Evolutionary conservation across 768 basidiomycete genomes (phyloP).

Genomic region (Russula ochroleuca): DNA sequence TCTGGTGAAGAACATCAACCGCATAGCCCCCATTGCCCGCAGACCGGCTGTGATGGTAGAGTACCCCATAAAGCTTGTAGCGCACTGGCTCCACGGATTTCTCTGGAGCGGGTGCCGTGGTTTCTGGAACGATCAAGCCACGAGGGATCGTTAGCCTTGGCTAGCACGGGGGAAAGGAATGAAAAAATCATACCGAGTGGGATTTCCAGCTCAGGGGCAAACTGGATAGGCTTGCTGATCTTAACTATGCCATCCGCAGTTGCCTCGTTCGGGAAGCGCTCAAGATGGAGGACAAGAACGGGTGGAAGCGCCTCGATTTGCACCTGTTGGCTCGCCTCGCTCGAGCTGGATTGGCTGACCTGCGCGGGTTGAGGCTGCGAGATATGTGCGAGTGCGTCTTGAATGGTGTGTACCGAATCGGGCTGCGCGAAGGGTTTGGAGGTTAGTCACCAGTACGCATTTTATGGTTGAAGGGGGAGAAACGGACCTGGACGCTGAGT

Average conservation of each 20-base stretch:
- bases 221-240: slow-evolving; percentile 73
- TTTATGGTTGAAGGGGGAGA: too few species aligned
- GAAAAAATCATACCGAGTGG: slow-evolving; percentile 48
- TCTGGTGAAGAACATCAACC: slow-evolving; percentile 78
- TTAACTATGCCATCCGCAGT: slow-evolving; percentile 75
- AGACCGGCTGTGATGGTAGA: slow-evolving; percentile 90
- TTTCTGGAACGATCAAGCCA: not conserved
- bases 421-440: too few species aligned
- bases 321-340: too few species aligned
- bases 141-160: not conserved
- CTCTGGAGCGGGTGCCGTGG: slow-evolving; percentile 30
- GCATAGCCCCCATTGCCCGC: slow-evolving; percentile 96
- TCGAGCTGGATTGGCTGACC: too few species aligned
- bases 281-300: slow-evolving; percentile 85
- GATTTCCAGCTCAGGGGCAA: slow-evolving; percentile 73
- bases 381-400: too few species aligned
- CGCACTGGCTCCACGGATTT: slow-evolving; percentile 54
- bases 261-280: slow-evolving; percentile 85
- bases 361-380: too few species aligned
- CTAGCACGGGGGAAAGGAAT: too few species aligned
- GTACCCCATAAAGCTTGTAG: slow-evolving; percentile 82
- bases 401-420: too few species aligned
- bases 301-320: slow-evolving; percentile 71
- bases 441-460: too few species aligned
- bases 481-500: too few species aligned